Conservation (phyloP, 2,329 filamentous ascomycete species). For the Claviceps monticola region DNA sequence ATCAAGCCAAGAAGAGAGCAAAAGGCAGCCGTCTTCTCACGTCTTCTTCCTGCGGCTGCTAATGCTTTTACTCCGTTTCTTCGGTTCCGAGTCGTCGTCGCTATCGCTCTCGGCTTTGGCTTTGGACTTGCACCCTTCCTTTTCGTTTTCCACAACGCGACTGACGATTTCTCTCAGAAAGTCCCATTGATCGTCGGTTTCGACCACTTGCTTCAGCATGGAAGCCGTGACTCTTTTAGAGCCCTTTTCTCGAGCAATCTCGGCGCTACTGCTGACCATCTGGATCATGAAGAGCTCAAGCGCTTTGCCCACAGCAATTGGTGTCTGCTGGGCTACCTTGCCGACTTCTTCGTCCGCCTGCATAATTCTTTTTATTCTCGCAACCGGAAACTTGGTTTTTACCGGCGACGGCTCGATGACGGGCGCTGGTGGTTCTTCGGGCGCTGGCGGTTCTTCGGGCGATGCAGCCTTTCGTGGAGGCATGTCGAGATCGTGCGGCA, state of each 20-base stretch:
- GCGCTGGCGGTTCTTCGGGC: constrained; percentile 16
- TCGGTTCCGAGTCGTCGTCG: constrained; percentile 35
- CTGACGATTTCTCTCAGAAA: constrained; percentile 83
- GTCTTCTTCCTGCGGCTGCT: constrained; percentile 36
- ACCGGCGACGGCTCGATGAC: constrained; percentile 55
- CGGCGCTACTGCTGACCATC: constrained; percentile 75
- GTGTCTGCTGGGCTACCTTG: constrained; percentile 95
- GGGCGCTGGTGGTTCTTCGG: constrained; percentile 17
- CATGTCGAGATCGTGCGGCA: constrained; percentile 15
- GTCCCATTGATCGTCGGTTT: constrained; percentile 83
- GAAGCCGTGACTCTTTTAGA: constrained; percentile 81
- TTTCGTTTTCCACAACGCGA: constrained; percentile 53
- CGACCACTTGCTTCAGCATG: constrained; percentile 84
- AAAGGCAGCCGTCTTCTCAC: constrained; percentile 5
- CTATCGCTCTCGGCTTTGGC: constrained; percentile 39
- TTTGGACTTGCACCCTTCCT: constrained; percentile 26
- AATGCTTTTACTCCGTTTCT: constrained; percentile 29
- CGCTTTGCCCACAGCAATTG: constrained; percentile 89
- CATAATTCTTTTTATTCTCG: constrained; percentile 98
- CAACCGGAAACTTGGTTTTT: constrained; percentile 91
- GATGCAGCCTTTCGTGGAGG: constrained; percentile 18
- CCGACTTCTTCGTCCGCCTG: constrained; percentile 97
- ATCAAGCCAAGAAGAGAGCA: not conserved
- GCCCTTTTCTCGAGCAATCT: constrained; percentile 66
- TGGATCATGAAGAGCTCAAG: constrained; percentile 97